A percentile compares a stretch with the other conserved stretches of the same genome.
Conservation (phyloP, 1,284 basidiomycete species). For the Apiotrichum mycotoxinovorans region DNA sequence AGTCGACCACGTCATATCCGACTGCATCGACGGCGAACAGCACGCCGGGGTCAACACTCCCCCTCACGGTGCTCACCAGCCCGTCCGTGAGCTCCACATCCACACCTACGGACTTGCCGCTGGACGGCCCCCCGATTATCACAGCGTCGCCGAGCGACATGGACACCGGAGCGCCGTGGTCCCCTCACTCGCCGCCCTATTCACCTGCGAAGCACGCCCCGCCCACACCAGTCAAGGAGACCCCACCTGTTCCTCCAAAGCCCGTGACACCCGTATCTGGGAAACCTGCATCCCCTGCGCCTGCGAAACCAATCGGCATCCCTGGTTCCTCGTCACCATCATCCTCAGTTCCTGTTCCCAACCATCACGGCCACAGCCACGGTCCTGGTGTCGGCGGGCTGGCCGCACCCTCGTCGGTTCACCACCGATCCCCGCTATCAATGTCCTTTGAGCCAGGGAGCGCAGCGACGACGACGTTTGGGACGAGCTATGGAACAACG, state of each 20-base stretch:
- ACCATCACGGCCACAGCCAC: no score
- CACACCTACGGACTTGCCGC: no score
- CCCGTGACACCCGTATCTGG: background rate
- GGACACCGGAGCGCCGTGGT: background rate
- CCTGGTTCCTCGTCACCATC: background rate
- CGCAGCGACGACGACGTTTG: background rate
- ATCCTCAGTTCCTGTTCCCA: no score
- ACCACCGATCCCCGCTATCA: background rate
- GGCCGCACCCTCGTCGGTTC: background rate
- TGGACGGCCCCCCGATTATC: background rate
- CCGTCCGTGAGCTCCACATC: background rate
- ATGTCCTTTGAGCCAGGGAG: background rate
- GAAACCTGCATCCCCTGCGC: background rate
- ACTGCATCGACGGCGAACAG: constrained; percentile 4
- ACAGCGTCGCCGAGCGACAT: background rate
- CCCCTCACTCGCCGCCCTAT: background rate
- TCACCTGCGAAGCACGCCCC: background rate
- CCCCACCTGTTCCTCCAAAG: background rate
- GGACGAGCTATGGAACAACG: background rate
- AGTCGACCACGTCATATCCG: background rate
- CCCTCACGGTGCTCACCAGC: background rate
- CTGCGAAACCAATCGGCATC: background rate
- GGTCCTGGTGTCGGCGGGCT: background rate
- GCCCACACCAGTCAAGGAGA: background rate
- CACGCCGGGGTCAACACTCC: constrained; percentile 13